Percentiles rank a stretch among this genome's conserved stretches.
Conservation (phyloP, 331 rosid genomes). For the Dryas integrifolia region DNA sequence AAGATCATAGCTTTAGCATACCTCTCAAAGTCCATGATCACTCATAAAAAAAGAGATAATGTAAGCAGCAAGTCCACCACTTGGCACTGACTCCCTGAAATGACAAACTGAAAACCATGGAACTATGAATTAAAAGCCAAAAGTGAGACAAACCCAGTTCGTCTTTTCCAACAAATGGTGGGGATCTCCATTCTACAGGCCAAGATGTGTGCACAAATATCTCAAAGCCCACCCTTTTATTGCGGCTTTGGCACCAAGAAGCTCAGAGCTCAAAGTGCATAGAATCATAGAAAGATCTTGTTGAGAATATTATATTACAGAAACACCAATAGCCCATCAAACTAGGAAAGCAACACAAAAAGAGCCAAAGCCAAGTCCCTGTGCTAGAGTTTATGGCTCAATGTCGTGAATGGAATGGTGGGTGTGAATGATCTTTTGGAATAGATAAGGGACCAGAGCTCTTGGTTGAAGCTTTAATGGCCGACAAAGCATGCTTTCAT, state of each 20-base stretch:
- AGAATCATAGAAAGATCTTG: slow-evolving; percentile 36
- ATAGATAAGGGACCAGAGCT: slow-evolving; percentile 28
- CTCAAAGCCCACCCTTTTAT: slow-evolving; percentile 10
- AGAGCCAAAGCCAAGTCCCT: slow-evolving; percentile 2
- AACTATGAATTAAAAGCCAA: slow-evolving; percentile 37
- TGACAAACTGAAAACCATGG: slow-evolving; percentile 38
- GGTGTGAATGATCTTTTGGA: slow-evolving; percentile 27
- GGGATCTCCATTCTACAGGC: slow-evolving; percentile 53
- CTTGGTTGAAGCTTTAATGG: slow-evolving; percentile 39
- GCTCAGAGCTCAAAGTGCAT: slow-evolving; percentile 21
- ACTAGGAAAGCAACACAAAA: slow-evolving; percentile 2
- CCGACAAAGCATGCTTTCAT: slow-evolving; percentile 59
- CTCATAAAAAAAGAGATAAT: slow-evolving; percentile 41
- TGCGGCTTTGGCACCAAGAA: slow-evolving; percentile 18
- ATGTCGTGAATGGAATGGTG: slow-evolving; percentile 27
- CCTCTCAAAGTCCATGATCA: slow-evolving; percentile 43
- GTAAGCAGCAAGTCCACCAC: slow-evolving; percentile 51
- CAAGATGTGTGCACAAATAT: slow-evolving; percentile 32
- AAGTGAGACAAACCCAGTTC: slow-evolving; percentile 39
- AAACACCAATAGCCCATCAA: background rate
- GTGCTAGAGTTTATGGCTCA: slow-evolving; percentile 6
- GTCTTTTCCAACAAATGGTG: slow-evolving; percentile 38
- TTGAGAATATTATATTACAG: slow-evolving; percentile 8
- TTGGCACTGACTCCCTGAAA: slow-evolving; percentile 40
- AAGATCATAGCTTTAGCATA: slow-evolving; percentile 23